Evolutionary conservation across 176 grass and related monocot genomes (phyloP), one percentile per base, ranked within the genome.

Genomic region (Echinochloa phyllopogon): DNA sequence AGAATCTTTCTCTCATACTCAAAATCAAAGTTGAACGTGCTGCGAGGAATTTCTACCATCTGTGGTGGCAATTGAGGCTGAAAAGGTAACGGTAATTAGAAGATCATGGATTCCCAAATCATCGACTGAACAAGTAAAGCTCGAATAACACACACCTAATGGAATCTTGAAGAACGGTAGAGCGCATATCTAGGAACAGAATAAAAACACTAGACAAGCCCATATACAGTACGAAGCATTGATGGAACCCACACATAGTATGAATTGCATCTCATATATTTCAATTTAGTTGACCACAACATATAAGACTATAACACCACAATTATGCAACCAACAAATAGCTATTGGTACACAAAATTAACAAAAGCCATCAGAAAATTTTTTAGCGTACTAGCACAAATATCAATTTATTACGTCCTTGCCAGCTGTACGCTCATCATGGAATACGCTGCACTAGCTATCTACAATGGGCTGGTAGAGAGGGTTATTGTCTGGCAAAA

Each of bases 1-100:
- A 99, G 89, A 81, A 99, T 99, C 75, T 77, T 92, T 86, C 80
- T 94, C 60, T 99, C 96, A 86, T 91, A 99, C 24, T 99, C 96
- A 87, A 96, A 99, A 79, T 99, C 91, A 62, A 91, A 99, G 27
- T 95, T 89, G 66, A 99, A 96, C 52, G 84, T 92, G 65, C 91
- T 91, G 72, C 91, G 83, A 81, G 89, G 89, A 90, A 96, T 63
- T 57, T 99, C 96, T 72, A 65, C n/a, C 74, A 89, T 89, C 55
- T 93, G 86, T 48, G 81, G 84, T 17, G 88, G 70, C 80, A 99
- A 79, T 63, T 94, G 96, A 78, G 96, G 96, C 96, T 99, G 88
- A 49, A 92, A 88, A 78, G 4, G 21, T 2, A 65, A 76, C 59
- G 72, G 7, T 62, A 57, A 33, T 86, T 44, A 84, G 13, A 88